phyloP scores from a whole-genome alignment of 768 basidiomycete genomes.

The Xerocomellus chrysenteron region DNA sequence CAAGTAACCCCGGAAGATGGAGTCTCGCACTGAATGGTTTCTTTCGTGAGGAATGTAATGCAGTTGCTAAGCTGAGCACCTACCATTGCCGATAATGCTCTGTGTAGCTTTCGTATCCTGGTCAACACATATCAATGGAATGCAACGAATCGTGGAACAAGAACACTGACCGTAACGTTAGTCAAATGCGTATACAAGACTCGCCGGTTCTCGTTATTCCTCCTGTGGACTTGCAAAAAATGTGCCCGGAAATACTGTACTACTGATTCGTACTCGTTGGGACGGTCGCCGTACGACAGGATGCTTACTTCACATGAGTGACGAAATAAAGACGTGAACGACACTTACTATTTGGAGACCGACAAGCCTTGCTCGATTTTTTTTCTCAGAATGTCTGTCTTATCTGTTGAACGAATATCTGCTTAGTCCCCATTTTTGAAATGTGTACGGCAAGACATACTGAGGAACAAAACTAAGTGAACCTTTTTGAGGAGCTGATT shows the following conservation, averaged over 20 bases:
- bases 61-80: constrained; percentile 17
- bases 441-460: constrained; percentile 34
- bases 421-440: background rate
- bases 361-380: constrained; percentile 69
- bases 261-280: constrained; percentile 80
- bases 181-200: constrained; percentile 83
- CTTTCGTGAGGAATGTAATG: constrained; percentile 9
- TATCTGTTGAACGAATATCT: constrained; percentile 43
- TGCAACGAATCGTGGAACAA: background rate
- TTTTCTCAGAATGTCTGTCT: constrained; percentile 72
- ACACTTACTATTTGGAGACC: constrained; percentile 76
- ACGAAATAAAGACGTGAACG: background rate
- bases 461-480: constrained; percentile 57
- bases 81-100: constrained; percentile 79
- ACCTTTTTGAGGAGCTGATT: constrained; percentile 76
- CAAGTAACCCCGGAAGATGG: constrained; percentile 73
- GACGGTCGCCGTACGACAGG: constrained; percentile 74
- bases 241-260: constrained; percentile 87
- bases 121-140: constrained; percentile 2
- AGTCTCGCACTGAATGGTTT: constrained; percentile 56
- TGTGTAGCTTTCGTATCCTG: constrained; percentile 85
- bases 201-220: constrained; percentile 75
- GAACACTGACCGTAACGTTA: constrained; percentile 63
- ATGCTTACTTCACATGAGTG: constrained; percentile 47
- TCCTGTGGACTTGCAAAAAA: constrained; percentile 75